A percentile compares a stretch with the other conserved stretches of the same genome.
phyloP scores from a whole-genome alignment of 2,329 filamentous ascomycete species.

The Aureobasidium mangrovei region DNA sequence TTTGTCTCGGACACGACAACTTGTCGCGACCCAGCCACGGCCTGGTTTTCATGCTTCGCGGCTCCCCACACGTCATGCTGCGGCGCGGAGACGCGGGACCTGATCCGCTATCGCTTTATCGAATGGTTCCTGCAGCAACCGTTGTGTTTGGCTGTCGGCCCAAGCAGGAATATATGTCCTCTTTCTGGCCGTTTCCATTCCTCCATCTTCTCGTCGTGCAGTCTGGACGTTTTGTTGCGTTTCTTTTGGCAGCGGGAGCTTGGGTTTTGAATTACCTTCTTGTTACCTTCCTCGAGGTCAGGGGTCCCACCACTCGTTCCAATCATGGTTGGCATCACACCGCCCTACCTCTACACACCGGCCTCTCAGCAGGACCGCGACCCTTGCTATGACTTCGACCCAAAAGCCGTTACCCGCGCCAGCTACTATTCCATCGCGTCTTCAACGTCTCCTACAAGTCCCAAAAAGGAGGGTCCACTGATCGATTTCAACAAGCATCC shows the following conservation, averaged over 20 bases:
- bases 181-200: constrained; percentile 12
- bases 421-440: constrained; percentile 49
- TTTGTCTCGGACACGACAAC: background rate
- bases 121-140: background rate
- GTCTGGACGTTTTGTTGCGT: background rate
- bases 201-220: constrained; percentile 3
- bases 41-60: background rate
- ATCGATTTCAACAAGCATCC: constrained; percentile 79
- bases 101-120: constrained; percentile 4
- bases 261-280: background rate
- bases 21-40: background rate
- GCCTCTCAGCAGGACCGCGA: constrained; percentile 40
- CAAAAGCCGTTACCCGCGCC: constrained; percentile 73
- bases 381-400: constrained; percentile 61
- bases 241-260: background rate
- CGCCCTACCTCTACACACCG: constrained; percentile 67
- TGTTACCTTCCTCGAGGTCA: background rate
- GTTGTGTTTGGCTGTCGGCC: background rate
- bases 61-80: constrained; percentile 7
- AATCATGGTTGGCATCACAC: constrained; percentile 41
- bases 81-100: background rate
- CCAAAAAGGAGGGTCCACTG: constrained; percentile 65
- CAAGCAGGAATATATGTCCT: constrained; percentile 7
- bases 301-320: constrained; percentile 3
- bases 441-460: constrained; percentile 36